Conservation (phyloP, 495 filamentous ascomycete genomes). For the Aspergillus asperescens region DNA sequence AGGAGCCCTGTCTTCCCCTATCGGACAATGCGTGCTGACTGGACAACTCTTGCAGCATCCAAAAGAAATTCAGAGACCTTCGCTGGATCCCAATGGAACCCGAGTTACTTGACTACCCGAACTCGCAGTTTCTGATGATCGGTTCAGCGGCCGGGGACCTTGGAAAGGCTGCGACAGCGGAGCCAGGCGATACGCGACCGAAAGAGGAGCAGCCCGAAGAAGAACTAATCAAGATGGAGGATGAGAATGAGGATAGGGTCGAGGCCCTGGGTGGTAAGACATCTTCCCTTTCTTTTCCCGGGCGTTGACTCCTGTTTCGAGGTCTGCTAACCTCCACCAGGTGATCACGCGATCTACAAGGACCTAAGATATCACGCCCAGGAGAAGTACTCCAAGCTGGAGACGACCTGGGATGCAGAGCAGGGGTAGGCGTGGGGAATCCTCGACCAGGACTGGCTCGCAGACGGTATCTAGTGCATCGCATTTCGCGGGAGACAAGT, state of each 20-base stretch:
- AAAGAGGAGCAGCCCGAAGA: constrained; percentile 56
- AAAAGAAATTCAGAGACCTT: constrained; percentile 66
- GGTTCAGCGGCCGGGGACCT: constrained; percentile 61
- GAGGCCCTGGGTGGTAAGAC: constrained; percentile 48
- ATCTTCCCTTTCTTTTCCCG: neutral
- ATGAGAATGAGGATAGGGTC: constrained; percentile 57
- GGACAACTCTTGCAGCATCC: constrained; percentile 30
- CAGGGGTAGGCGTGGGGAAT: neutral
- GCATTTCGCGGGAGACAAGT: neutral
- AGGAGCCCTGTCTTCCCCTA: neutral
- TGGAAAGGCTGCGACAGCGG: constrained; percentile 56
- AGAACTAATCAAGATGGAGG: constrained; percentile 54
- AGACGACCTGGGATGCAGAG: constrained; percentile 43
- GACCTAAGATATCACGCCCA: constrained; percentile 46
- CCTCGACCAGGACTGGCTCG: neutral
- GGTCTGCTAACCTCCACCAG: constrained; percentile 20
- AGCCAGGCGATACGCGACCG: constrained; percentile 51
- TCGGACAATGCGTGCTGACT: neutral
- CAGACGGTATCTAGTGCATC: too few species aligned
- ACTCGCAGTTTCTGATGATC: constrained; percentile 77
- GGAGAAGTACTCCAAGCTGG: constrained; percentile 47
- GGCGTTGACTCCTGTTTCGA: neutral
- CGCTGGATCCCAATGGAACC: constrained; percentile 72
- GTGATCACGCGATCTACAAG: constrained; percentile 48
- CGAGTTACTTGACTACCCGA: constrained; percentile 70